Percentiles rank a stretch among this genome's conserved stretches.
Conservation (phyloP, 2,329 filamentous ascomycete genomes). For the Venturia pyrina region DNA sequence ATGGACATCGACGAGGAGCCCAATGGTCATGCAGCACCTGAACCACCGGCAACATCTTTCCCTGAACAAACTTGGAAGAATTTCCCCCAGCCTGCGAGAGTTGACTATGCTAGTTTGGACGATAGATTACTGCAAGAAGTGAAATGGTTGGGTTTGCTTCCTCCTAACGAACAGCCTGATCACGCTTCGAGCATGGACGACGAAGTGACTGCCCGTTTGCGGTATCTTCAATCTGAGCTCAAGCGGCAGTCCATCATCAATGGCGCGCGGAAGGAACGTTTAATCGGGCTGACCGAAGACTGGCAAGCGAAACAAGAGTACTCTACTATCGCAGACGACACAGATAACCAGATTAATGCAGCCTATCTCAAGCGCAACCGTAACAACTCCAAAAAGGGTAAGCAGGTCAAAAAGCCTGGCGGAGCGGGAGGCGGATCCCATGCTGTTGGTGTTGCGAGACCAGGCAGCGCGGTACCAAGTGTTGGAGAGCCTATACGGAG, state of each 20-base stretch:
- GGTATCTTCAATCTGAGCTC: conserved; percentile 72
- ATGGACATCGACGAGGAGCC: conserved; percentile 34
- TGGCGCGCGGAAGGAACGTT: conserved; percentile 76
- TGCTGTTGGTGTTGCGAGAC: conserved; percentile 36
- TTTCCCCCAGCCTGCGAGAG: conserved; percentile 29
- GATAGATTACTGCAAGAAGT: conserved; percentile 87
- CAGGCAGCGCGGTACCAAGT: conserved; percentile 49
- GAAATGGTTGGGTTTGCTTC: conserved; percentile 78
- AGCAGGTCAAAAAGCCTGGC: conserved; percentile 66
- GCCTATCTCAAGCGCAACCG: conserved; percentile 94
- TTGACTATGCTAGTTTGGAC: conserved; percentile 80
- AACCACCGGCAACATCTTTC: conserved; percentile 63
- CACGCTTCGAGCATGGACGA: conserved; percentile 90
- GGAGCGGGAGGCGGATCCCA: conserved; percentile 65
- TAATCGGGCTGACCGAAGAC: conserved; percentile 81
- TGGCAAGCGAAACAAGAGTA: conserved; percentile 96
- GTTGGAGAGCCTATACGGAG: conserved; percentile 88
- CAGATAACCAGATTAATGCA: conserved; percentile 88
- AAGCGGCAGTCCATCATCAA: conserved; percentile 79
- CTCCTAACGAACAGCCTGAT: conserved; percentile 57
- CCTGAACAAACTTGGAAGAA: conserved; percentile 76
- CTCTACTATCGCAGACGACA: conserved; percentile 89
- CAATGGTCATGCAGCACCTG: conserved; percentile 20
- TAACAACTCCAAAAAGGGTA: conserved; percentile 88
- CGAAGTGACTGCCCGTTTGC: conserved; percentile 81